Evolutionary conservation across 192 early-diverging fungal genomes (phyloP).

Genomic region (Anaeromyces robustus): DNA sequence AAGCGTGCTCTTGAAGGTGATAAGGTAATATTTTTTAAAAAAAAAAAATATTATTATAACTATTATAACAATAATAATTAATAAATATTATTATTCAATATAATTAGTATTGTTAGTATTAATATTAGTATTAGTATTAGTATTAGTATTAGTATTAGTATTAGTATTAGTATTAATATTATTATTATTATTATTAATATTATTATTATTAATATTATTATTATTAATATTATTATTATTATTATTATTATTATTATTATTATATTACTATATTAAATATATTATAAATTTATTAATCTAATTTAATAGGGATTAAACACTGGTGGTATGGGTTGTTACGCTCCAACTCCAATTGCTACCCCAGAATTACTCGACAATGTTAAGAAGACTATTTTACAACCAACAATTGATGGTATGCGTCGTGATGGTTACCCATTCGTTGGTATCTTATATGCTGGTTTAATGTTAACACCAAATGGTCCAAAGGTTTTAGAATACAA

Average conservation of each 20-base stretch:
- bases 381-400: conserved; percentile 66
- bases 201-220: too few relatives aligned
- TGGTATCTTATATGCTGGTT: conserved; percentile 88
- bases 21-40: conserved; percentile 10
- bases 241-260: too few relatives aligned
- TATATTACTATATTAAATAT: too few relatives aligned
- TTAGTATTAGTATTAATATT: too few relatives aligned
- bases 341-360: conserved; percentile 84
- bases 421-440: conserved; percentile 89
- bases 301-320: conserved; percentile 78
- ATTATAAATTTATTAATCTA: too few relatives aligned
- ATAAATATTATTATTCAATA: too few relatives aligned
- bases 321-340: conserved; percentile 98
- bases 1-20: conserved; percentile 93
- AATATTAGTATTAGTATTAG: too few relatives aligned
- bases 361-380: conserved; percentile 52
- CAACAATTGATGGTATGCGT: conserved; percentile 92
- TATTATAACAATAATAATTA: too few relatives aligned
- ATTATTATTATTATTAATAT: too few relatives aligned
- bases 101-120: too few relatives aligned
- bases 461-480: conserved; percentile 83
- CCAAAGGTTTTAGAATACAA: conserved; percentile 97
- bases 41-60: conserved; percentile 2
- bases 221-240: too few relatives aligned
- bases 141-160: too few relatives aligned